Base-by-base conservation (phyloP, 73 alveolate species). In the Paramecium tetraurelia region DNA sequence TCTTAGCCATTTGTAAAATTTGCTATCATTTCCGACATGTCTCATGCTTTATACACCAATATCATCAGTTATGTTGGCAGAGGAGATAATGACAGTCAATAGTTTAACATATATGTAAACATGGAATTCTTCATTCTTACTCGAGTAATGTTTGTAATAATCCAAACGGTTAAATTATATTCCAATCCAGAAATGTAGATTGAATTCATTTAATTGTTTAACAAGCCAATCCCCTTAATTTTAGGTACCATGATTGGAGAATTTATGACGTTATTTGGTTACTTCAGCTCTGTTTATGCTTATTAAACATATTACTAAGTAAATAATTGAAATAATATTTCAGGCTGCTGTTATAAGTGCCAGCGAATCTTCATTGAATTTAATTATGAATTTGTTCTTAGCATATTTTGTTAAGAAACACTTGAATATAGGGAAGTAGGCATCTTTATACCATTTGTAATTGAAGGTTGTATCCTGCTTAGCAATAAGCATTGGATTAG, bases 311-410 rank as follows among this genome's bases (percentile, higher is more conserved):
- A 80, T 46, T 80, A 80, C 43, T 46, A 80, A 44, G 87, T 75
- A 75, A 22, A 27, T 21, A 4, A 68, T 3, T 68, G 0, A 75
- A n/a, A 4, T 38, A 7, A 75, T 20, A 33, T 38, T 14, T 41
- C 18, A 75, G 87, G 57, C 90, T 18, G 90, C 77, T 20, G 90
- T 80, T 44, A 76, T 80, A 3, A 80, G 90, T 44, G 90, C 90
- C 7, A 46, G 90, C 20, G 90, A 80, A 44, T 80, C 90, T n/a
- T 80, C 90, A 80, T 48, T 80, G 29, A 80, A 80, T 80, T 80
- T 80, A 63, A 48, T 80, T 12, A 44, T 41, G 3, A 80, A 80
- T 48, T 80, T 80, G 27, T 80, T 80, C 22, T 24, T 80, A 35
- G 90, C 90, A 1, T 80, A 20, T 80, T 41, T 80, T 1, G 35